Evolutionary conservation across 306 rosid species (phyloP).

Genomic region (Lupinus albus): DNA sequence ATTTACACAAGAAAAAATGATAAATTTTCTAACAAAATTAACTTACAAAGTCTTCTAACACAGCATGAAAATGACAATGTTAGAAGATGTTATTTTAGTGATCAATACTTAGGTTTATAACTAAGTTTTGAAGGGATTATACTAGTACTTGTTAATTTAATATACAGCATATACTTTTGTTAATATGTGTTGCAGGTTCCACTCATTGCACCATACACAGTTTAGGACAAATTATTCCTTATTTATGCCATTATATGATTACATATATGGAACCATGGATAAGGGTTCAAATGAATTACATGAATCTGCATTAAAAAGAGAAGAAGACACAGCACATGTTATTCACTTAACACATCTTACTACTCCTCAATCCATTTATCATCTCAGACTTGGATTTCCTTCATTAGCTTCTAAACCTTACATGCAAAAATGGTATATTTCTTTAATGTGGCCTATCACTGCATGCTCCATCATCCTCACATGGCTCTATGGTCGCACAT

Average conservation of each 20-base stretch:
- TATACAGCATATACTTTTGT: neutral
- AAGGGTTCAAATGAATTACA: constrained; percentile 47
- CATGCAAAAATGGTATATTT: constrained; percentile 55
- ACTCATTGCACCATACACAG: constrained; percentile 72
- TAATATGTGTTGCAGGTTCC: constrained; percentile 53
- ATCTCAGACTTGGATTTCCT: constrained; percentile 58
- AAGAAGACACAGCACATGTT: constrained; percentile 50
- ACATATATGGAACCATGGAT: constrained; percentile 59
- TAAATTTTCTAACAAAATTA: no score
- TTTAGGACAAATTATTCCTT: constrained; percentile 64
- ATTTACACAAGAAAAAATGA: no score
- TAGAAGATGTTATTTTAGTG: no score
- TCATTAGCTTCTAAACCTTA: constrained; percentile 59
- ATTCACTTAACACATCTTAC: constrained; percentile 64
- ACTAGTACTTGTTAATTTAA: no score
- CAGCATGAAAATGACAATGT: no score
- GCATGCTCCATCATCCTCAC: constrained; percentile 47
- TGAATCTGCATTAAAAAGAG: constrained; percentile 38
- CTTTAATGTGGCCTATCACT: constrained; percentile 71
- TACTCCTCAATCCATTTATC: constrained; percentile 60
- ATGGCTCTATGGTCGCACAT: constrained; percentile 50
- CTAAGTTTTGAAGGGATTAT: no score
- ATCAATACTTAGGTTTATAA: no score
- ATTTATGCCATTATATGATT: constrained; percentile 75
- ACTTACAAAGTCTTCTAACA: no score